These are phyloP conservation scores for Pichia sp. DNA, from an alignment of 1,139 yeast species.

Conservation along the genomic window DNA sequence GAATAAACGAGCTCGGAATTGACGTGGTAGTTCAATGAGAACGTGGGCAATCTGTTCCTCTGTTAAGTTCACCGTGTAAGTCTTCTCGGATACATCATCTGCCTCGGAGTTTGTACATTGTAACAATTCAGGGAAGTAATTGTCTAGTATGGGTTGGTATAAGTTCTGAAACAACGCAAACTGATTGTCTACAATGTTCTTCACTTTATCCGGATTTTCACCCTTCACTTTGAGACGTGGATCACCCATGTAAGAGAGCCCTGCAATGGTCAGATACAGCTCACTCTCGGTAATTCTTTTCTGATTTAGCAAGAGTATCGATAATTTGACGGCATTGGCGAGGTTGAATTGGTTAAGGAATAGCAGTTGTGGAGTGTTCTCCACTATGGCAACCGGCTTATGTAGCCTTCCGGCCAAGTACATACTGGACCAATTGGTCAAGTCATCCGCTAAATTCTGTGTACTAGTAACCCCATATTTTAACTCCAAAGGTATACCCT, in stretches of 20 bases:
- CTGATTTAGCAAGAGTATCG: constrained; percentile 47
- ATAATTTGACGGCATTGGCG: constrained; percentile 70
- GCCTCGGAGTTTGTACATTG: constrained; percentile 3
- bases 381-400: constrained; percentile 79
- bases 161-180: constrained; percentile 57
- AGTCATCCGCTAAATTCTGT: constrained; percentile 54
- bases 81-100: constrained; percentile 13
- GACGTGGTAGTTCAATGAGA: constrained; percentile 41
- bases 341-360: constrained; percentile 72
- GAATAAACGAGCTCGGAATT: constrained; percentile 43
- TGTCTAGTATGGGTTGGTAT: constrained; percentile 61
- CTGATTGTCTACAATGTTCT: constrained; percentile 79
- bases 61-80: constrained; percentile 20
- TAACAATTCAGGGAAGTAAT: constrained; percentile 30
- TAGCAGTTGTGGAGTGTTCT: constrained; percentile 53
- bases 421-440: constrained; percentile 75
- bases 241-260: constrained; percentile 84
- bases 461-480: constrained; percentile 84
- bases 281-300: constrained; percentile 43
- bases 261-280: constrained; percentile 71
- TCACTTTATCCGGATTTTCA: constrained; percentile 84
- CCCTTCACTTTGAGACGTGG: constrained; percentile 82
- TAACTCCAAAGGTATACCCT: constrained; percentile 35
- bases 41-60: constrained; percentile 27
- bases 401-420: constrained; percentile 92